A percentile compares a stretch with the other conserved stretches of the same genome.
Conservation (phyloP, 2,329 filamentous ascomycete species). For the Paramyrothecium roridum region DNA sequence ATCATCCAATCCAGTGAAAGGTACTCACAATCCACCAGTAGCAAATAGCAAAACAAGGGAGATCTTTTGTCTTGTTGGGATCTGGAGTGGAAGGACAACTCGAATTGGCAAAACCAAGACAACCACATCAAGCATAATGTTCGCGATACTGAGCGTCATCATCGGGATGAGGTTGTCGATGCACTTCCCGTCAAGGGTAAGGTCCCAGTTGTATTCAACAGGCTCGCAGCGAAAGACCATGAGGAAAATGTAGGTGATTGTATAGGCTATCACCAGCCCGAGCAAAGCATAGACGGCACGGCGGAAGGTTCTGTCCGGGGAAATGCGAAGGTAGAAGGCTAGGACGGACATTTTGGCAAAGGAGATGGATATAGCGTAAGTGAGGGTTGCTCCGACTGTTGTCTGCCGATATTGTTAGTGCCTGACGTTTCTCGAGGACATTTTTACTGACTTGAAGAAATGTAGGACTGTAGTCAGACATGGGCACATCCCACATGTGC, state of each 20-base stretch:
- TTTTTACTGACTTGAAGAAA: conserved; percentile 17
- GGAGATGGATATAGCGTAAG: conserved; percentile 36
- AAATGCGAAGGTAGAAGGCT: conserved; percentile 42
- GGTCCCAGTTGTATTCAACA: conserved; percentile 38
- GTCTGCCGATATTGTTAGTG: conserved; percentile 11
- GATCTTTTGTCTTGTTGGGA: conserved; percentile 44
- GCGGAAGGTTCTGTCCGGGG: conserved; percentile 15
- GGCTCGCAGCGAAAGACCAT: conserved; percentile 39
- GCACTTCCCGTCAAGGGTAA: conserved; percentile 30
- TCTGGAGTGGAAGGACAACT: conserved; percentile 40
- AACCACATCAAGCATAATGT: conserved; percentile 44
- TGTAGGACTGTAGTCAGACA: conserved; percentile 13
- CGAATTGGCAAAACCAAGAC: conserved; percentile 41
- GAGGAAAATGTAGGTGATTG: conserved; percentile 33
- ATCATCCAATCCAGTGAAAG: not conserved
- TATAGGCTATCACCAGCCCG: conserved; percentile 33
- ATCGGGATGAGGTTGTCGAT: conserved; percentile 31
- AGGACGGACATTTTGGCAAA: conserved; percentile 42
- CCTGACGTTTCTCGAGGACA: not conserved
- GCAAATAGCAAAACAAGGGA: conserved; percentile 45
- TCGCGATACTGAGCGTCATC: conserved; percentile 23
- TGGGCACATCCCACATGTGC: conserved; percentile 24
- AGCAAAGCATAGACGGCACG: conserved; percentile 21
- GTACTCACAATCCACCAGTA: conserved; percentile 21
- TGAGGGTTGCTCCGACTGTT: conserved; percentile 32